Evolutionary conservation across 257 asterid genomes (phyloP).

Genomic region (Rubia yunnanensis): DNA sequence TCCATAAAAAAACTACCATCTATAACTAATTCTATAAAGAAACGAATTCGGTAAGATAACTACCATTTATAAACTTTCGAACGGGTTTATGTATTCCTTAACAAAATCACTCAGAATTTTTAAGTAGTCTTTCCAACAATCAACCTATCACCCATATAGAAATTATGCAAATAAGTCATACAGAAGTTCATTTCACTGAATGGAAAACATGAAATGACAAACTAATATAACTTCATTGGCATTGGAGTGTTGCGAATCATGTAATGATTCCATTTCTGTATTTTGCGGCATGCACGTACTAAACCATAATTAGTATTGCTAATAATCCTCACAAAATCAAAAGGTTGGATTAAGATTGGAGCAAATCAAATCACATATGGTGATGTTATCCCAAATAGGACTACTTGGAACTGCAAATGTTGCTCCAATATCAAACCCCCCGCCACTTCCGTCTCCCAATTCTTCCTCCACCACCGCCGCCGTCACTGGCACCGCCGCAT

Average conservation of each 20-base stretch:
- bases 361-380: constrained; percentile 4
- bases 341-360: neutral
- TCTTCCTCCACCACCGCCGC: neutral
- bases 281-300: neutral
- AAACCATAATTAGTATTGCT: neutral
- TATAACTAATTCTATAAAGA: no score
- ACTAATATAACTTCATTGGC: neutral
- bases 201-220: neutral
- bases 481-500: neutral
- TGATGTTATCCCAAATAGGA: constrained; percentile 10
- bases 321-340: neutral
- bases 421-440: neutral
- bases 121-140: no score
- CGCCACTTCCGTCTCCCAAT: neutral
- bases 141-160: neutral
- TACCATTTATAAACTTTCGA: no score
- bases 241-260: neutral
- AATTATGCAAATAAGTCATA: neutral
- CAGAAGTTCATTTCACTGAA: neutral
- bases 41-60: no score
- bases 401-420: neutral
- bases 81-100: no score
- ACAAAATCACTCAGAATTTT: no score
- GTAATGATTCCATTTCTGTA: neutral
- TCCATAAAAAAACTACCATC: no score